Base-by-base conservation (phyloP, 139 green algal species). In the Auxenochlorella protothecoides region DNA sequence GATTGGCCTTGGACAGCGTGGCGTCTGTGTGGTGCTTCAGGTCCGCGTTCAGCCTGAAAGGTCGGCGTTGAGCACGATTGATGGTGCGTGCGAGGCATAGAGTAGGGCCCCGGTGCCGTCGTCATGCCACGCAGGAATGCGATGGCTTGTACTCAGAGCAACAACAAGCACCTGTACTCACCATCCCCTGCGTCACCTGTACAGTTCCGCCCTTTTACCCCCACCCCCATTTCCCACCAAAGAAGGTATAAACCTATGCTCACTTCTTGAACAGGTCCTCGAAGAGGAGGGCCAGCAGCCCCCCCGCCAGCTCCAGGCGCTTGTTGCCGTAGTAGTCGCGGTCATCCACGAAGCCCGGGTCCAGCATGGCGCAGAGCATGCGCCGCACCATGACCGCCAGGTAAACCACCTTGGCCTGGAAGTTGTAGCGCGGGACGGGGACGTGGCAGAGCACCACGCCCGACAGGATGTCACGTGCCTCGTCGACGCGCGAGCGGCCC, bases 241-340 rank as follows among this genome's bases (percentile, higher is more conserved):
- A 1, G 27, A 44, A 11, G 6, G 0, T 7, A 66, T 2, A 66
- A 27, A 44, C 27, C 27, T 44, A 44, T 1, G 27, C 59, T 27
- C 59, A 78, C 62, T 91, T 81, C 83, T 99, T 99, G 85, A 99
- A 99, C 70, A 99, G 82, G 82, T 98, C 95, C 87, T 99, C 95
- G 83, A 99, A 99, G 71, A 99, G 86, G 79, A 99, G 85, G 7
- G 92, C 91, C 66, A 99, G 81, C 76, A 97, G 87, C 11, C 88
- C 87, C 70, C 95, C 95, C 59, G 95, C 90, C 72, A 99, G 86
- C 83, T 99, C 95, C 74, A 99, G 85, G 4, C 95, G 81, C 82
- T 99, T 99, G 90, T 99, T 99, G 73, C 95, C 95, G 70, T 98
- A 98, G 85, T 99, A 99, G 83, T 99, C 95, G 9, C 86, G 74